Evolutionary conservation across 805 yeast genomes (phyloP).

Genomic region (Kodamaea fukazawae): DNA sequence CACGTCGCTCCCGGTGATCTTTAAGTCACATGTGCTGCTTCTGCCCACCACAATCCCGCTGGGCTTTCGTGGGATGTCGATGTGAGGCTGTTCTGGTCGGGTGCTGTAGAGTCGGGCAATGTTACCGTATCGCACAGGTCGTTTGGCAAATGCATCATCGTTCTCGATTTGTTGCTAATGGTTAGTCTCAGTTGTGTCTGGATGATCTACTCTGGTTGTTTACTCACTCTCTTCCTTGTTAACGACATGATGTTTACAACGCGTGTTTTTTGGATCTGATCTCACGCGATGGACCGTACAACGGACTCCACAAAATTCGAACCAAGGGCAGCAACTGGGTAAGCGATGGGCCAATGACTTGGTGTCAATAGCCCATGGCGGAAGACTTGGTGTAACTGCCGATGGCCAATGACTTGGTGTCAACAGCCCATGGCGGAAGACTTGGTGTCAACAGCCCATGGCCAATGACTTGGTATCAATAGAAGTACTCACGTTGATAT

Average conservation of each 20-base stretch:
- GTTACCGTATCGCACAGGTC: constrained; percentile 18
- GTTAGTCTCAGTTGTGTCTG: constrained; percentile 14
- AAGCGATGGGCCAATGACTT: too few species aligned
- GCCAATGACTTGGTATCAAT: too few species aligned
- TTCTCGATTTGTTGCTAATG: constrained; percentile 12
- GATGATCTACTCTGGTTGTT: too few species aligned
- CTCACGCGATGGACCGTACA: not conserved
- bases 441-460: too few species aligned
- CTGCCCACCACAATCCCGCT: constrained; percentile 46
- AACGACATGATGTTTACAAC: constrained; percentile 19
- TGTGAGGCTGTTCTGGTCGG: constrained; percentile 19
- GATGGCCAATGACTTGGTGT: too few species aligned
- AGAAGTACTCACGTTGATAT: too few species aligned
- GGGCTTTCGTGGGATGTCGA: constrained; percentile 22
- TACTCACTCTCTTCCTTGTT: constrained; percentile 26
- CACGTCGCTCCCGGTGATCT: constrained; percentile 54
- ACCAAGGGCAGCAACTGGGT: too few species aligned
- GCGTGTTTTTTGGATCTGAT: not conserved
- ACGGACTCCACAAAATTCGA: too few species aligned
- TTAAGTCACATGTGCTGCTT: constrained; percentile 58
- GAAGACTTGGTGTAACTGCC: too few species aligned
- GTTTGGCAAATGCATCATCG: constrained; percentile 14
- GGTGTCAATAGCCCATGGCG: too few species aligned
- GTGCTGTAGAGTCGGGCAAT: constrained; percentile 24
- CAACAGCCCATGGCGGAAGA: too few species aligned